phyloP scores from a whole-genome alignment of 495 filamentous ascomycete species.

The Massariosphaeria phaeospora region DNA sequence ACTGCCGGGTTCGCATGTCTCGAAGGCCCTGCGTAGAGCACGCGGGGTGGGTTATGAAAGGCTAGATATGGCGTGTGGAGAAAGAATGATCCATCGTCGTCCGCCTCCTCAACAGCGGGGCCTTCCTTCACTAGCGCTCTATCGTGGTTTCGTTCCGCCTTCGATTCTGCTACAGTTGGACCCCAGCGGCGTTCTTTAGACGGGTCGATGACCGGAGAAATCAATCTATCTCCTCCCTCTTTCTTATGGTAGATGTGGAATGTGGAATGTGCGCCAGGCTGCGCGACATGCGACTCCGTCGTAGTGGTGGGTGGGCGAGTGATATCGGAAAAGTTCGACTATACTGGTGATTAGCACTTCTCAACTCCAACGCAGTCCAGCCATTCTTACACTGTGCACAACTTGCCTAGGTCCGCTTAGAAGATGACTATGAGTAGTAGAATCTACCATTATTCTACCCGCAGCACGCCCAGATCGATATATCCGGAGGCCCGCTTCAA shows the following conservation, averaged over 20 bases:
- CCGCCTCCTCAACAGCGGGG: not conserved
- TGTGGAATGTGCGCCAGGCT: no score
- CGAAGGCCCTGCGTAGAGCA: constrained; percentile 15
- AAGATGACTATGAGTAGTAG: no score
- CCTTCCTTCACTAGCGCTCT: not conserved
- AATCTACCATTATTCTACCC: no score
- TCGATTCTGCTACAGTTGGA: not conserved
- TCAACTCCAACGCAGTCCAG: no score
- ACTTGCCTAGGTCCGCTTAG: no score
- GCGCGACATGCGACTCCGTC: no score
- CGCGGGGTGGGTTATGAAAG: constrained; percentile 27
- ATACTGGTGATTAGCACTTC: no score
- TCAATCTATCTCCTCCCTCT: not conserved
- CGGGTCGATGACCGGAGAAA: not conserved
- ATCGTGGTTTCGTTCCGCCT: not conserved
- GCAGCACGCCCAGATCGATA: no score
- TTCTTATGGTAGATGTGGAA: not conserved
- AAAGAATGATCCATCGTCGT: constrained; percentile 18
- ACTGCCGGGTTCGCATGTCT: constrained; percentile 8
- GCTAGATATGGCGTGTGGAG: constrained; percentile 23
- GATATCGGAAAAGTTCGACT: no score
- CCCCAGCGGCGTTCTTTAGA: not conserved
- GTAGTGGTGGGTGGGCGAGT: no score
- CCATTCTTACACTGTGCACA: no score
- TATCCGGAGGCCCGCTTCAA: no score